phyloP scores from a whole-genome alignment of 768 basidiomycete genomes.

The Gloeopeniophorella convolvens region DNA sequence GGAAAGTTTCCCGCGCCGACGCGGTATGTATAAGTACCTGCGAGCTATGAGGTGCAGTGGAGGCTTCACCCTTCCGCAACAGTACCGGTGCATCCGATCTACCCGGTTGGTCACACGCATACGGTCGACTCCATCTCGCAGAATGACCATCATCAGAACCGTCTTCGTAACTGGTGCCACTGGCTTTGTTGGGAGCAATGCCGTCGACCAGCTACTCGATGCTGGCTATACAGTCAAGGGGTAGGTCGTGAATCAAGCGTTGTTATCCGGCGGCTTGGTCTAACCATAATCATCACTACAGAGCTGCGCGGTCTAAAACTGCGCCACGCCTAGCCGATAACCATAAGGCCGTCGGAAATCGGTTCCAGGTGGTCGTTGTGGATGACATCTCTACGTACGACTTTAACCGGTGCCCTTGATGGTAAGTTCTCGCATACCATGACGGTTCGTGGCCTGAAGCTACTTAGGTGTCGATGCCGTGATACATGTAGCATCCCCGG shows the following conservation, averaged over 20 bases:
- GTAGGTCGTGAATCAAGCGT: slow-evolving; percentile 18
- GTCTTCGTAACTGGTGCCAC: slow-evolving; percentile 41
- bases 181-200: slow-evolving; percentile 27
- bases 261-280: neutral
- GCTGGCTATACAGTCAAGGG: slow-evolving; percentile 44
- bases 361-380: slow-evolving; percentile 14
- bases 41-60: too few species aligned
- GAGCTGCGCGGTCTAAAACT: slow-evolving; percentile 16
- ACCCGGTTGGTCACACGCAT: too few species aligned
- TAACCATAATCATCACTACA: neutral
- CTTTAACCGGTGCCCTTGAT: slow-evolving; percentile 11
- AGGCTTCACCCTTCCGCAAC: too few species aligned
- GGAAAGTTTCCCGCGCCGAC: too few species aligned
- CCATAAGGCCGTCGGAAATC: neutral
- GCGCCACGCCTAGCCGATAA: neutral
- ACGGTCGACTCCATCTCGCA: too few species aligned
- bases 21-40: too few species aligned
- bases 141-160: too few species aligned
- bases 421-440: slow-evolving; percentile 1
- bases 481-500: neutral
- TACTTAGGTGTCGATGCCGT: neutral
- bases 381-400: slow-evolving; percentile 19
- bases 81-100: too few species aligned
- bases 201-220: slow-evolving; percentile 30
- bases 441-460: neutral